These are phyloP conservation scores for Flueggea neowawraea DNA, from an alignment of 441 rosid species.

Conservation along the genomic window DNA sequence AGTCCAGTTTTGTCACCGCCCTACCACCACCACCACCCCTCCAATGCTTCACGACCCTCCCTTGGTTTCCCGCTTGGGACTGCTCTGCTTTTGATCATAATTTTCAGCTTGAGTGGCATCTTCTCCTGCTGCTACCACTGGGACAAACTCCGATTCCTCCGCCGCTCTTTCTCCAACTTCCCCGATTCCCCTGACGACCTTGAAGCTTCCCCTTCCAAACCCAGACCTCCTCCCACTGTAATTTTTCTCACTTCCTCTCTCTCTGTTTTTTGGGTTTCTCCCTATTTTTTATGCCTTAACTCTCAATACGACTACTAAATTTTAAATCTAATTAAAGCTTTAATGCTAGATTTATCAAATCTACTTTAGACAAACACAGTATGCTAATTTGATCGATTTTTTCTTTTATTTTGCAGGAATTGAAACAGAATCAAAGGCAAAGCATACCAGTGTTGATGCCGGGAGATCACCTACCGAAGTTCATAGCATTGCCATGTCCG, in stretches of 20 bases:
- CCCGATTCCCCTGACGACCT: slow-evolving; percentile 32
- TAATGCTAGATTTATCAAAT: too few species aligned
- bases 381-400: not conserved
- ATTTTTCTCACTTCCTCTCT: not conserved
- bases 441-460: slow-evolving; percentile 91
- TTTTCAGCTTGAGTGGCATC: slow-evolving; percentile 80
- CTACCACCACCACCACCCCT: slow-evolving; percentile 25
- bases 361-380: too few species aligned
- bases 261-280: too few species aligned
- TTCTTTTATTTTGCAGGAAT: slow-evolving; percentile 30
- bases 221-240: slow-evolving; percentile 17
- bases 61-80: slow-evolving; percentile 95
- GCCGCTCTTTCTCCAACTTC: slow-evolving; percentile 45
- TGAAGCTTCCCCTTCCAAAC: slow-evolving; percentile 51
- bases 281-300: too few species aligned
- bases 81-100: slow-evolving; percentile 72
- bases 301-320: too few species aligned
- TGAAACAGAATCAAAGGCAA: slow-evolving; percentile 37
- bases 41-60: slow-evolving; percentile 79
- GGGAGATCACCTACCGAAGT: slow-evolving; percentile 74
- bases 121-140: slow-evolving; percentile 98
- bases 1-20: slow-evolving; percentile 67
- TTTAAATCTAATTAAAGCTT: too few species aligned
- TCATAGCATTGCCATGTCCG: slow-evolving; percentile 89
- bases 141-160: slow-evolving; percentile 87